Conservation (phyloP, 1,284 basidiomycete genomes). For the Apiotrichum montevideense region DNA sequence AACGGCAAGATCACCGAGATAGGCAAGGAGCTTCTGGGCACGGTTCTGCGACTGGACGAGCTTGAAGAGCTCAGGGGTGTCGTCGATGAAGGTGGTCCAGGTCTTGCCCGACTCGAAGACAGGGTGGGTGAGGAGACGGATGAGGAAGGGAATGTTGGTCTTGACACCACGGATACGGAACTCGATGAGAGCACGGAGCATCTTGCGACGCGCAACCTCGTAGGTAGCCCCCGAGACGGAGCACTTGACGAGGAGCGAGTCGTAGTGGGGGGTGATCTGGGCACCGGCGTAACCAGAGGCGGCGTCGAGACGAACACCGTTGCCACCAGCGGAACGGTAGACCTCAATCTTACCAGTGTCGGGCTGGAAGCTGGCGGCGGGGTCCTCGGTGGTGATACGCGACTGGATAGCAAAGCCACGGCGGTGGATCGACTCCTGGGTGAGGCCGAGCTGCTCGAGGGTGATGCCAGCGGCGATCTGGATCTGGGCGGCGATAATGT, state of each 20-base stretch:
- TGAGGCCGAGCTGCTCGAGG: slow-evolving; percentile 87
- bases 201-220: slow-evolving; percentile 96
- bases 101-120: slow-evolving; percentile 93
- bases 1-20: slow-evolving; percentile 94
- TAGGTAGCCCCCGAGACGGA: slow-evolving; percentile 95
- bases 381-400: slow-evolving; percentile 98
- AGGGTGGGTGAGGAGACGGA: slow-evolving; percentile 96
- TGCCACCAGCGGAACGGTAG: slow-evolving; percentile 96
- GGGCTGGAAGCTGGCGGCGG: slow-evolving; percentile 85
- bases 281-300: slow-evolving; percentile 98
- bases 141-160: slow-evolving; percentile 99
- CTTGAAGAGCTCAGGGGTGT: slow-evolving; percentile 98
- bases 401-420: slow-evolving; percentile 98
- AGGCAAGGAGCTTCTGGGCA: slow-evolving; percentile 93
- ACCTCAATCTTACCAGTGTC: slow-evolving; percentile 99
- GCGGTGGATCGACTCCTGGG: slow-evolving; percentile 93
- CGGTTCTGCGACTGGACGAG: slow-evolving; percentile 96
- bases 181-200: slow-evolving; percentile 96
- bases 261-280: slow-evolving; percentile 99
- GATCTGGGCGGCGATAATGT: slow-evolving; percentile 97
- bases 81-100: slow-evolving; percentile 99
- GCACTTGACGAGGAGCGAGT: slow-evolving; percentile 95
- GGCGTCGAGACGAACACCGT: slow-evolving; percentile 95
- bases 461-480: slow-evolving; percentile 97
- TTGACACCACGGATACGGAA: slow-evolving; percentile 99